Conservation (phyloP, 495 filamentous ascomycete species). For the Podospora conica region DNA sequence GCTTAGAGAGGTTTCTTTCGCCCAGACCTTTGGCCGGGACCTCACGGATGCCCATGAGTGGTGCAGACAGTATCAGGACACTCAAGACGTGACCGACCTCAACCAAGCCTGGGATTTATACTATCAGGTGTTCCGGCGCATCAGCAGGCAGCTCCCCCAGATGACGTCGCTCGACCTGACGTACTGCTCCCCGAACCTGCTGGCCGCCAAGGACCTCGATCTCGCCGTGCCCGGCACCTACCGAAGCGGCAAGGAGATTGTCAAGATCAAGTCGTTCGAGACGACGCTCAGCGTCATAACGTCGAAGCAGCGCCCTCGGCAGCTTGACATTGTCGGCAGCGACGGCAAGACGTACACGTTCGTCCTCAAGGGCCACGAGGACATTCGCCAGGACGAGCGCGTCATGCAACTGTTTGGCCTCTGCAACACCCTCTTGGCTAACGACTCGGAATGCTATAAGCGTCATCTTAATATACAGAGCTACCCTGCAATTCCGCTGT, state of each 20-base stretch:
- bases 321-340: conserved; percentile 79
- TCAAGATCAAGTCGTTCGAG: conserved; percentile 84
- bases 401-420: conserved; percentile 99
- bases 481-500: conserved; percentile 90
- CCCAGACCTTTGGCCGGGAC: conserved; percentile 95
- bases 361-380: conserved; percentile 91
- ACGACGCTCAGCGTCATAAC: conserved; percentile 84
- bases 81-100: conserved; percentile 83
- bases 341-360: conserved; percentile 84
- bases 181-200: conserved; percentile 90
- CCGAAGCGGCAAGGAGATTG: conserved; percentile 75
- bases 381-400: conserved; percentile 96
- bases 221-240: conserved; percentile 94
- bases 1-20: conserved; percentile 89
- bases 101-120: conserved; percentile 99
- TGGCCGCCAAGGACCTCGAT: conserved; percentile 74
- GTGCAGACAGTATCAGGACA: conserved; percentile 83
- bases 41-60: conserved; percentile 90
- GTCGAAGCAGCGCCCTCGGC: conserved; percentile 91
- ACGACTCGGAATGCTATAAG: conserved; percentile 93
- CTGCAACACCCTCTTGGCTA: conserved; percentile 85
- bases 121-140: conserved; percentile 93
- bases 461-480: conserved; percentile 91
- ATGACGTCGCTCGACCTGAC: conserved; percentile 88
- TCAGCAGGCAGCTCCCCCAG: conserved; percentile 87